phyloP scores from a whole-genome alignment of 2,329 filamentous ascomycete species.

The Hypoxylon sp. region DNA sequence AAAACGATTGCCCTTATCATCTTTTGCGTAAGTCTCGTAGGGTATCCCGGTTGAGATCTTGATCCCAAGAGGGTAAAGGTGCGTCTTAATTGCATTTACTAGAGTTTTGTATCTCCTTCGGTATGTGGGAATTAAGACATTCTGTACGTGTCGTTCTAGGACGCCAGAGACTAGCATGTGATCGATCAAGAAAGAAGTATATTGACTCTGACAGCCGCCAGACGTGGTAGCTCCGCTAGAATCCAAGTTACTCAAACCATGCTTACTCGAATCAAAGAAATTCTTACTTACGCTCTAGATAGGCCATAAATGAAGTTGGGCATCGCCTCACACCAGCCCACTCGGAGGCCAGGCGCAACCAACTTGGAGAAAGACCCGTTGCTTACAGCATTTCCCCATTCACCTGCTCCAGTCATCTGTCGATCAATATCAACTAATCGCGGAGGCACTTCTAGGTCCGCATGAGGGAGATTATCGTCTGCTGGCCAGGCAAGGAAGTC shows the following conservation, averaged over 20 bases:
- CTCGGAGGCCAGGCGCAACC: slow-evolving; percentile 81
- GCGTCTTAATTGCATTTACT: slow-evolving; percentile 28
- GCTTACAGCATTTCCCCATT: slow-evolving; percentile 75
- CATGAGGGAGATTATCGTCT: slow-evolving; percentile 24
- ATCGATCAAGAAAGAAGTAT: slow-evolving; percentile 37
- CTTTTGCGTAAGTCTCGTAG: slow-evolving; percentile 23
- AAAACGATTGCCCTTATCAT: slow-evolving; percentile 9
- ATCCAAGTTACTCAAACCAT: slow-evolving; percentile 2
- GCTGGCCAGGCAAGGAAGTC: slow-evolving; percentile 87
- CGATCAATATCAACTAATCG: slow-evolving; percentile 36
- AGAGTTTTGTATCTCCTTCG: slow-evolving; percentile 28
- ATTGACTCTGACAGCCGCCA: slow-evolving; percentile 33
- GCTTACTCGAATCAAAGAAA: background rate
- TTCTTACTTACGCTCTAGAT: slow-evolving; percentile 32
- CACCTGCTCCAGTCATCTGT: slow-evolving; percentile 25
- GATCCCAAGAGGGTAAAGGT: slow-evolving; percentile 36
- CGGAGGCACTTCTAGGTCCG: slow-evolving; percentile 26
- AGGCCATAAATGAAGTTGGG: slow-evolving; percentile 23
- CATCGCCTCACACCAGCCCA: slow-evolving; percentile 74
- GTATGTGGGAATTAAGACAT: slow-evolving; percentile 31
- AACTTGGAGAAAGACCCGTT: slow-evolving; percentile 96
- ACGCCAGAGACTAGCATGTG: slow-evolving; percentile 31
- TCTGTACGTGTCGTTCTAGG: slow-evolving; percentile 29
- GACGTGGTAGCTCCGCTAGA: slow-evolving; percentile 27
- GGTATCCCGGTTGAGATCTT: slow-evolving; percentile 29